Evolutionary conservation across 768 basidiomycete species (phyloP), one percentile per base, ranked within the genome.

Genomic region (Boletus rubropictus): DNA sequence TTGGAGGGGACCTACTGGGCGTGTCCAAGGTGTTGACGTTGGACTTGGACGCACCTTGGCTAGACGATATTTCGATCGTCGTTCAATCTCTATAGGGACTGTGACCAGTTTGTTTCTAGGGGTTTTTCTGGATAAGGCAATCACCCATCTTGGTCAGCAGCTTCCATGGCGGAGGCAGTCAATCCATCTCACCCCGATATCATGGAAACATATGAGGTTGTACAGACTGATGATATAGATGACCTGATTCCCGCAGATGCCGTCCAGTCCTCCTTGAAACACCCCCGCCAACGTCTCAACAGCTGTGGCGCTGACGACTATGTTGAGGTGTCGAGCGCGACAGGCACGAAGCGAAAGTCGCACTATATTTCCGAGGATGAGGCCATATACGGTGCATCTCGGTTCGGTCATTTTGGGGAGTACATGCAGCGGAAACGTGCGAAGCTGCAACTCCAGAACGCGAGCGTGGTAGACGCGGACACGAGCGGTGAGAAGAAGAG

Each of bases 371-470:
- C 50, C 2, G 63, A 67, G 12, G 69, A 74, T 42, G 67, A 72
- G 9, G 71, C 74, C 20, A 74, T 79, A 8, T 96, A 94, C 61
- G 89, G 85, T 0, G 79, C 86, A 3, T 79, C 85, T 25, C 78
- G 72, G 29, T 97, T 94, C 62, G 92, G 89, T 12, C 80, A 79
- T 1, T 89, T 81, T 52, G 88, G 86, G 1, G 84, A 93, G 59
- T 97, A 96, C 60, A 91, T 96, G 89, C 67, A 74, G 3, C 75
- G 92, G 50, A 97, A 97, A 68, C 80, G 95, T 3, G 84, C 86
- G 25, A 98, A 98, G 64, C 64, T 98, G 40, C 88, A 87, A 56
- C 81, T 90, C 5, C 88, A 92, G 68, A 89, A 91, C 50, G 61
- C 62, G 28, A 64, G 66, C 45, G 58, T 76, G 31, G 58, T 75